These are phyloP conservation scores for Takashimella tepidaria DNA, from an alignment of 1,284 basidiomycete species.

Conservation along the genomic window DNA sequence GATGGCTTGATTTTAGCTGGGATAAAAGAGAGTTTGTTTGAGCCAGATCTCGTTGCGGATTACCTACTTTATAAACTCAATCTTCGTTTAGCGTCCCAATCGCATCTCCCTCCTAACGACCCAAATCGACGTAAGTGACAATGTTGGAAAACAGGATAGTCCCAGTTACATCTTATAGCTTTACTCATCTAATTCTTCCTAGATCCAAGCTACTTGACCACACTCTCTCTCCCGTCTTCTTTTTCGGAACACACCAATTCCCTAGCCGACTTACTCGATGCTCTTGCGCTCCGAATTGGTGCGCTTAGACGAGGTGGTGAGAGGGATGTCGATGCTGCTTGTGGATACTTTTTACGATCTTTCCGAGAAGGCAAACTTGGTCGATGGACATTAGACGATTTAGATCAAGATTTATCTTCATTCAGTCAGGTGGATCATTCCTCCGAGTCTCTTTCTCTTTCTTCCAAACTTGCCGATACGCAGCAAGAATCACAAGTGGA, in stretches of 20 bases:
- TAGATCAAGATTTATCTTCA: slow-evolving; percentile 22
- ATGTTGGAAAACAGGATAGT: no score
- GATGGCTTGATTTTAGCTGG: slow-evolving; percentile 64
- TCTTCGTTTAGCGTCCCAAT: slow-evolving; percentile 51
- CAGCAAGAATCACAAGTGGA: background rate
- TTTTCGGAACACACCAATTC: slow-evolving; percentile 56
- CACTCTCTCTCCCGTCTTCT: slow-evolving; percentile 53
- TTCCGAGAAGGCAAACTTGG: slow-evolving; percentile 67
- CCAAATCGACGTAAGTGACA: slow-evolving; percentile 51
- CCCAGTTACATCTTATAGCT: no score
- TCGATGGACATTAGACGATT: slow-evolving; percentile 51
- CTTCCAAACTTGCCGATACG: background rate
- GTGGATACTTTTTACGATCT: slow-evolving; percentile 72
- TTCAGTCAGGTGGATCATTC: no score
- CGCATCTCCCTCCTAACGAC: slow-evolving; percentile 10
- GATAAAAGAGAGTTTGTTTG: slow-evolving; percentile 89
- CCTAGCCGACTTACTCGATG: slow-evolving; percentile 60
- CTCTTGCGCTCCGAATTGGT: slow-evolving; percentile 68
- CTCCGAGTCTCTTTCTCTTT: background rate
- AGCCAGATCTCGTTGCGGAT: slow-evolving; percentile 72
- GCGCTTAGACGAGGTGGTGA: slow-evolving; percentile 73
- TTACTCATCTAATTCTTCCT: slow-evolving; percentile 49
- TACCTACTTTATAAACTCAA: slow-evolving; percentile 88
- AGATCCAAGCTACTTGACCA: slow-evolving; percentile 55
- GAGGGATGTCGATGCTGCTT: slow-evolving; percentile 63